These are phyloP conservation scores for Abelmoschus esculentus DNA, from an alignment of 345 rosid species.

Conservation along the genomic window DNA sequence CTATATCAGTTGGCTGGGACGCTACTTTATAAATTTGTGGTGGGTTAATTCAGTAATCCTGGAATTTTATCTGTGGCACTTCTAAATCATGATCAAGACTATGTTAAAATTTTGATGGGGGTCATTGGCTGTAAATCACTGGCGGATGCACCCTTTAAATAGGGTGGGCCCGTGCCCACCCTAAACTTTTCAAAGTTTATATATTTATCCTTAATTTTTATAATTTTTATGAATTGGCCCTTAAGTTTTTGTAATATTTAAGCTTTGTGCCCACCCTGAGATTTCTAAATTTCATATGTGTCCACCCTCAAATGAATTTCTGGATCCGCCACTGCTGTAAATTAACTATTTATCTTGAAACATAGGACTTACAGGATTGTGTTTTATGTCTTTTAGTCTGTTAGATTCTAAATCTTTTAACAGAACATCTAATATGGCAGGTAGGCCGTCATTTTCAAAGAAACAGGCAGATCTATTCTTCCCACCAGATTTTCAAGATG, in stretches of 20 bases:
- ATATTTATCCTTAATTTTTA: no score
- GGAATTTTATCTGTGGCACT: neutral
- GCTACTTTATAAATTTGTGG: neutral
- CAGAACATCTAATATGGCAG: conserved; percentile 29
- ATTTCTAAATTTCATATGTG: no score
- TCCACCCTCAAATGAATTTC: no score
- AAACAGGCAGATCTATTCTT: conserved; percentile 97
- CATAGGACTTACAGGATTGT: no score
- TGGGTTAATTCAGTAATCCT: neutral
- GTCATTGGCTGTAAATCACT: neutral
- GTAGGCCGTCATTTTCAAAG: conserved; percentile 86
- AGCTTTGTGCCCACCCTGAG: no score
- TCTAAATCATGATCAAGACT: neutral
- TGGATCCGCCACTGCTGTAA: no score
- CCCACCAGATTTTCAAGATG: conserved; percentile 99
- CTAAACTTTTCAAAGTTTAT: no score
- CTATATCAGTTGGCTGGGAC: neutral
- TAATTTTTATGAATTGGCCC: no score
- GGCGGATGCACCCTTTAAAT: no score
- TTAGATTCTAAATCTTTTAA: neutral
- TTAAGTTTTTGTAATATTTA: no score
- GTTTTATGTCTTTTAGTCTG: neutral
- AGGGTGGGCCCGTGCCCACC: no score
- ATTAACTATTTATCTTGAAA: neutral
- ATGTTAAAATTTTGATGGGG: neutral